These are phyloP conservation scores for Skeletonema tropicum DNA, from an alignment of 108 stramenopile genomes.

Conservation along the genomic window DNA sequence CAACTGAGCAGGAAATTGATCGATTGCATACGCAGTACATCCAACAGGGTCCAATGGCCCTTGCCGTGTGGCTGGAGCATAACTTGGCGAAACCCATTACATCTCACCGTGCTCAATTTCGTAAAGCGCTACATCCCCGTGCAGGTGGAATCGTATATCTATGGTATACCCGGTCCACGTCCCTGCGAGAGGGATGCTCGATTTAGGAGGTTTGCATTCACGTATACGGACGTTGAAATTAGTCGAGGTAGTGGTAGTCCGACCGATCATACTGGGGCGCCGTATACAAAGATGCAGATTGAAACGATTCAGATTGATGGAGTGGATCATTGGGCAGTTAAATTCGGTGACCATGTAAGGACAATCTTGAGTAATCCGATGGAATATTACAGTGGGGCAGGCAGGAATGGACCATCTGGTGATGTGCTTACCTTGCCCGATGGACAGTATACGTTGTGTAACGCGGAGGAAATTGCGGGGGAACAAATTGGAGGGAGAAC, in stretches of 20 bases:
- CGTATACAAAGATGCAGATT: slow-evolving; percentile 22
- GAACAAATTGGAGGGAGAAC: slow-evolving; percentile 6
- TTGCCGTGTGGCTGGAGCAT: slow-evolving; percentile 27
- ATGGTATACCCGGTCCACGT: slow-evolving; percentile 34
- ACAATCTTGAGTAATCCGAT: slow-evolving; percentile 28
- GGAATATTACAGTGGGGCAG: slow-evolving; percentile 6
- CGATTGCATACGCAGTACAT: not conserved
- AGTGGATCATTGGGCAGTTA: slow-evolving; percentile 18
- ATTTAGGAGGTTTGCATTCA: slow-evolving; percentile 42
- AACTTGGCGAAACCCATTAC: slow-evolving; percentile 11
- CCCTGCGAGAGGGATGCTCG: slow-evolving; percentile 32
- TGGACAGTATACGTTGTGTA: slow-evolving; percentile 33
- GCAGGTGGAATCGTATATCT: slow-evolving; percentile 32
- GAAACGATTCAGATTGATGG: slow-evolving; percentile 17
- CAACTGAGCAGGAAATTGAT: slow-evolving; percentile 5
- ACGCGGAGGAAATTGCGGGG: slow-evolving; percentile 28
- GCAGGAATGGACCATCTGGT: not conserved
- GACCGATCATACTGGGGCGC: slow-evolving; percentile 9
- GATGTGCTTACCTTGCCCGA: slow-evolving; percentile 3
- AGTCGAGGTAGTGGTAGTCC: not conserved
- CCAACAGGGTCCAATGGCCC: slow-evolving; percentile 2
- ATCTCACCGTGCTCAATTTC: slow-evolving; percentile 46
- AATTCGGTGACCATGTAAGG: slow-evolving; percentile 34
- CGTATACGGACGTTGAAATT: slow-evolving; percentile 40
- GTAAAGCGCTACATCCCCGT: slow-evolving; percentile 24